phyloP scores from a whole-genome alignment of 305 asterid species.

The Galium porrigens region DNA sequence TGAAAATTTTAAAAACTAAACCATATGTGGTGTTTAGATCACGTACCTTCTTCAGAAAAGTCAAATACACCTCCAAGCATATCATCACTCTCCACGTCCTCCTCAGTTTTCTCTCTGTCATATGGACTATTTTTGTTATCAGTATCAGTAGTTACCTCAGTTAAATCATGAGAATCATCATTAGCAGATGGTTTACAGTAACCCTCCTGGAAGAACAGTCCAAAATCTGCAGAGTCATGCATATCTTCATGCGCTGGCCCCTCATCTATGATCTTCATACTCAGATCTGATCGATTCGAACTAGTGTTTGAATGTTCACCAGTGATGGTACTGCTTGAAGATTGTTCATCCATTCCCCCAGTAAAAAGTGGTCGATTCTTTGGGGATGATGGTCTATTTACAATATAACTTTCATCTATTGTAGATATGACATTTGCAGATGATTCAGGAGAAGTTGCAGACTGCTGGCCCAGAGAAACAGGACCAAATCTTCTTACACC shows the following conservation, averaged over 20 bases:
- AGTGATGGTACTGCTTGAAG: constrained; percentile 19
- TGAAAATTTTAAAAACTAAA: background rate
- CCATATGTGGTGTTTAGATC: background rate
- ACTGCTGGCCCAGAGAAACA: constrained; percentile 15
- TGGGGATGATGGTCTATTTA: constrained; percentile 24
- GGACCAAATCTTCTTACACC: constrained; percentile 22
- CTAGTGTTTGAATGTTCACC: constrained; percentile 30
- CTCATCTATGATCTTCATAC: constrained; percentile 26
- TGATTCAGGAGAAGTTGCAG: constrained; percentile 19
- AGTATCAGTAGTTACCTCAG: constrained; percentile 22
- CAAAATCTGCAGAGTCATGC: constrained; percentile 29
- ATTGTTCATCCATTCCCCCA: constrained; percentile 19
- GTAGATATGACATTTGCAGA: constrained; percentile 21
- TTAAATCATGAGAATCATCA: constrained; percentile 18
- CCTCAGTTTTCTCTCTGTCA: constrained; percentile 25
- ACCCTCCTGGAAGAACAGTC: constrained; percentile 30
- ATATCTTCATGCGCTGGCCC: constrained; percentile 32
- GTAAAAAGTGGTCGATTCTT: constrained; percentile 18
- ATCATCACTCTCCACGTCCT: constrained; percentile 30
- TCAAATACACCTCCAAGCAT: constrained; percentile 37
- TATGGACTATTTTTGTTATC: constrained; percentile 20
- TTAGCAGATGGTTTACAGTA: constrained; percentile 32
- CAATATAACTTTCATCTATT: constrained; percentile 23
- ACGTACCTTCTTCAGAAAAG: constrained; percentile 36
- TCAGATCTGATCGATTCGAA: constrained; percentile 24